Base-by-base conservation (phyloP, 1,139 yeast species). In the Hemisphaericaspora xylanilytica region DNA sequence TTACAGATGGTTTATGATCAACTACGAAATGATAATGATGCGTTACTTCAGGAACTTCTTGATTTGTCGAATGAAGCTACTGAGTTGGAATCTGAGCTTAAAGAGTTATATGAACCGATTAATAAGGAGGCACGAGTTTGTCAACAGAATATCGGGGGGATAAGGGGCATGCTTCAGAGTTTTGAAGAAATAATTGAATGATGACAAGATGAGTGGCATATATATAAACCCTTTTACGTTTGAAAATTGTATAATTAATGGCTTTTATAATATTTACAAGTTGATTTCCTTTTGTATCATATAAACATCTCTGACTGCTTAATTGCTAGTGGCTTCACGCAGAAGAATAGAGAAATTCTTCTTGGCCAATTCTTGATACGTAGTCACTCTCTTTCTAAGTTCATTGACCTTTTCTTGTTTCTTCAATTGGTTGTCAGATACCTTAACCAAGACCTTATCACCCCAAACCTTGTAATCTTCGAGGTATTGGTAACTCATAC, bases 381-480 rank as follows among this genome's bases (percentile, higher is more conserved):
- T 59, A 25, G 53, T 52, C 30, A 71, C 72, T 56, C 69, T 67
- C 65, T 68, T 69, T 44, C 67, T 65, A 50, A 71, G 69, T 21
- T 63, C 69, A 36, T 39, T 49, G 38, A 56, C 41, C 46, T 63
- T 61, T 40, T 62, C 59, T 38, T 58, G 61, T 56, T 67, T 69
- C 49, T 52, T 55, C 53, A 62, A 58, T 51, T 68, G 65, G 51
- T 70, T 70, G 27, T 70, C 74, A 33, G 73, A 65, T 44, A 65
- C 55, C 49, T 66, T 68, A 41, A 71, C 65, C 56, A 71, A 61
- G 41, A 59, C 58, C 53, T 69, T 70, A 51, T 70, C 75, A 33
- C 95, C 95, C 80, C 89, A 89, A 59, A 89, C 83, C 63, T 82
- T 75, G 65, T 79, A 86, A 58, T 85, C 86, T 65, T 86, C 90